Percentiles rank a stretch among this genome's conserved stretches.
phyloP scores from a whole-genome alignment of 1,284 basidiomycete species.

The Rhodofomes roseus region DNA sequence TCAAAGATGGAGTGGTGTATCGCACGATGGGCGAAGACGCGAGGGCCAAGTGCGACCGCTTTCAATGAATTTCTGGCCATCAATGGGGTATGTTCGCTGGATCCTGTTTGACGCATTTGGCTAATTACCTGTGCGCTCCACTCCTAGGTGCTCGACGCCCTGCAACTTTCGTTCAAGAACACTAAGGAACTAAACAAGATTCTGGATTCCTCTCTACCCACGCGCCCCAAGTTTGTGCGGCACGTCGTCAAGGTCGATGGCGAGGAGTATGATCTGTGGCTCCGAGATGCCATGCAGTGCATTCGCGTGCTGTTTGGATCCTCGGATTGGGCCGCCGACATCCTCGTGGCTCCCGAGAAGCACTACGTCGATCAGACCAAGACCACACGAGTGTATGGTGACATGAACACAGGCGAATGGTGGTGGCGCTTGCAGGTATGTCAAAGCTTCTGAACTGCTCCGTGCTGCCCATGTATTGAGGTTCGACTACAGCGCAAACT shows the following conservation, averaged over 20 bases:
- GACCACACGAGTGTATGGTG: slow-evolving; percentile 19
- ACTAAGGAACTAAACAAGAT: slow-evolving; percentile 26
- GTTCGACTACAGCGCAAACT: neutral
- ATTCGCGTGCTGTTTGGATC: slow-evolving; percentile 12
- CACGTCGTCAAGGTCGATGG: slow-evolving; percentile 20
- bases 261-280: slow-evolving; percentile 24
- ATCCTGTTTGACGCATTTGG: too few relatives aligned
- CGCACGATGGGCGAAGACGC: slow-evolving; percentile 17
- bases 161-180: slow-evolving; percentile 29
- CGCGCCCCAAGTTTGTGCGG: slow-evolving; percentile 15
- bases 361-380: slow-evolving; percentile 26
- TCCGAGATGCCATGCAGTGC: slow-evolving; percentile 27
- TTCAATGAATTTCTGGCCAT: slow-evolving; percentile 16
- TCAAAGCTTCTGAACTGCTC: neutral
- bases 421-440: slow-evolving; percentile 36
- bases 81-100: slow-evolving; percentile 11
- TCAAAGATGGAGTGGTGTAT: slow-evolving; percentile 15
- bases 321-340: slow-evolving; percentile 9
- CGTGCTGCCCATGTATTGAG: too few relatives aligned
- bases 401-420: slow-evolving; percentile 30
- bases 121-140: neutral
- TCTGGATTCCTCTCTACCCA: slow-evolving; percentile 27
- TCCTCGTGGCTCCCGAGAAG: slow-evolving; percentile 27
- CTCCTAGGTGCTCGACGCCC: neutral
- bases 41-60: slow-evolving; percentile 14